A percentile compares a stretch with the other conserved stretches of the same genome.
Evolutionary conservation across 1,284 basidiomycete species (phyloP).

Genomic region (Ustilago vetiveriae): DNA sequence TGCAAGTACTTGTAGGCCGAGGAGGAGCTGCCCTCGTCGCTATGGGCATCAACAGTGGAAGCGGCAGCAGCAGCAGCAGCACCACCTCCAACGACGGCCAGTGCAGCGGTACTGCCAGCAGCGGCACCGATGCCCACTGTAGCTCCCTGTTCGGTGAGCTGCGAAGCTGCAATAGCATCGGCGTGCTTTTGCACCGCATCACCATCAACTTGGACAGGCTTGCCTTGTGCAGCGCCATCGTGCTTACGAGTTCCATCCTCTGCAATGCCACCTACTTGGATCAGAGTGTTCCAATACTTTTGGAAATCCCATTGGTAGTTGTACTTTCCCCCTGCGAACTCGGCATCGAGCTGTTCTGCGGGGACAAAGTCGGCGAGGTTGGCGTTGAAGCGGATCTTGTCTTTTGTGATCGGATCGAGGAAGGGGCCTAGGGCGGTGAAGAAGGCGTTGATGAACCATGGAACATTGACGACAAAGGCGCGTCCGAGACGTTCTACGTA

Average conservation of each 20-base stretch:
- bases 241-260: conserved; percentile 43
- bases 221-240: background rate
- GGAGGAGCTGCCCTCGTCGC: background rate
- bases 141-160: conserved; percentile 18
- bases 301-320: conserved; percentile 80
- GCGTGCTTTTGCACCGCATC: conserved; percentile 29
- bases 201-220: background rate
- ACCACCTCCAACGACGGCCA: conserved; percentile 12
- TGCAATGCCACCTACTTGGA: conserved; percentile 40
- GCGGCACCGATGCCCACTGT: conserved; percentile 29
- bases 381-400: conserved; percentile 83
- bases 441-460: conserved; percentile 68
- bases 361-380: conserved; percentile 78
- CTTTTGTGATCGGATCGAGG: conserved; percentile 86
- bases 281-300: conserved; percentile 72
- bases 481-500: conserved; percentile 89
- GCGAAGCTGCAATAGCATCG: conserved; percentile 27
- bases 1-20: conserved; percentile 47
- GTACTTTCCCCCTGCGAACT: conserved; percentile 80
- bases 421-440: conserved; percentile 87
- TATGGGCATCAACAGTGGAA: background rate
- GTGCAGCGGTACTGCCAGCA: conserved; percentile 19
- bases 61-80: conserved; percentile 5
- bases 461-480: conserved; percentile 84
- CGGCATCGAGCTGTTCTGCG: conserved; percentile 78